Base-by-base conservation (phyloP, 2,329 filamentous ascomycete species). In the Colletotrichum echinochloae region DNA sequence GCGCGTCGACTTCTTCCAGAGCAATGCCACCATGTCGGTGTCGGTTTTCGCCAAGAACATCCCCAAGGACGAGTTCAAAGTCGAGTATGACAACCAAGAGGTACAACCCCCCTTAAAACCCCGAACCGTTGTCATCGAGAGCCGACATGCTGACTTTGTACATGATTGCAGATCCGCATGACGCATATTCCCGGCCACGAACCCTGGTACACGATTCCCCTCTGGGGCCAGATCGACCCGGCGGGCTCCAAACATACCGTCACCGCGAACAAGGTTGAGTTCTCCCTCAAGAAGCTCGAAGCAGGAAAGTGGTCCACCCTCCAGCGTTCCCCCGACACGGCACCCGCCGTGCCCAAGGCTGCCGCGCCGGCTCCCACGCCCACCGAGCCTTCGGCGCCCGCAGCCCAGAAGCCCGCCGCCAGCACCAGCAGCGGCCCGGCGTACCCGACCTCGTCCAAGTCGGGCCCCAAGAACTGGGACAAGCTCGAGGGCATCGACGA, bases 391-490 rank as follows among this genome's bases (percentile, higher is more conserved):
- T n/a, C 66, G 55, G 65, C 55, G 9, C n/a, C 66, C 8, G 56
- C 74, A 30, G 37, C 71, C n/a, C 39, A 64, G 37, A 64, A 71
- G 41, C 51, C 49, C 26, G 41, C 51, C 2, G 48, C 60, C 33
- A 49, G 41, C 72, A 57, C 55, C 63, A 26, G 57, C 60, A 60
- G 70, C 56, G 5, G 37, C 20, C 92, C 92, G 0, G 81, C 86
- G 0, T 98, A 98, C 78, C 95, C 96, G 1, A 95, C 94, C 0
- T 98, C 95, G 0, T 96, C 95, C 16, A 91, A 90, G 72, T 86
- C 83, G 1, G 95, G 95, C 0, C 89, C 93, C 3, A 97, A 97
- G 82, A 88, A 99, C 81, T 99, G 96, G 96, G 96, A 99, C 78
- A 93, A 90, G 72, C 90, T 76, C 0, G 80, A 77, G 0, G 84